phyloP scores from a whole-genome alignment of 805 yeast species.

The Candida alai region DNA sequence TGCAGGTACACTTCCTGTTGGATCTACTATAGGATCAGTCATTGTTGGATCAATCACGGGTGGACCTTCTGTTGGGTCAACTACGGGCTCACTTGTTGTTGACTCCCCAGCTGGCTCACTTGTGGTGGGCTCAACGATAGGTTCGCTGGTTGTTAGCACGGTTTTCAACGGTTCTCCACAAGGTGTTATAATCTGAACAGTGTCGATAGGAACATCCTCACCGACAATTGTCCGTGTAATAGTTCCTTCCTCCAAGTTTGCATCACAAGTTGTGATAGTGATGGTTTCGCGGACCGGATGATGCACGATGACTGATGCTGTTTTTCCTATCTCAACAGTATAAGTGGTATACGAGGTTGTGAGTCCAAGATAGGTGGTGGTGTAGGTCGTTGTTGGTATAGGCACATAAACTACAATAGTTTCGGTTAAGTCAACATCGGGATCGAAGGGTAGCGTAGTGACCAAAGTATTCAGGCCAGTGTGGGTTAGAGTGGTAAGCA shows the following conservation, averaged over 20 bases:
- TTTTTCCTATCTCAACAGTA: constrained; percentile 15
- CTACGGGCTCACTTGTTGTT: background rate
- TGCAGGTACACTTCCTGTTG: too few species aligned
- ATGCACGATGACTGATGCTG: constrained; percentile 14
- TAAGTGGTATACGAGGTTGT: constrained; percentile 12
- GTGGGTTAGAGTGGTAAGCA: constrained; percentile 17
- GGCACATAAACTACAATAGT: constrained; percentile 22
- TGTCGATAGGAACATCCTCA: too few species aligned
- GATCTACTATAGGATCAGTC: too few species aligned
- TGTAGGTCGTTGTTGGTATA: constrained; percentile 13
- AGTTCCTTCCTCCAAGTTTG: too few species aligned
- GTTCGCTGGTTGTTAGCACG: too few species aligned
- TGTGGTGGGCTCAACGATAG: too few species aligned
- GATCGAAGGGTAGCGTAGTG: constrained; percentile 17
- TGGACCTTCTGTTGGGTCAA: too few species aligned
- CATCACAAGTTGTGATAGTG: background rate
- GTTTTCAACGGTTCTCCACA: too few species aligned
- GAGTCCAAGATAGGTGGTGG: constrained; percentile 12
- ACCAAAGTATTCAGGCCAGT: constrained; percentile 16
- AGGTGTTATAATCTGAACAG: too few species aligned
- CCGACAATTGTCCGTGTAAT: too few species aligned
- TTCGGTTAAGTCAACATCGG: constrained; percentile 16
- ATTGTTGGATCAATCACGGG: too few species aligned
- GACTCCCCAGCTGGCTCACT: background rate
- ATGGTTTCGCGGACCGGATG: constrained; percentile 6